Evolutionary conservation across 768 basidiomycete genomes (phyloP), one percentile per base, ranked within the genome.

Genomic region (Hygrophorus pudorinus): DNA sequence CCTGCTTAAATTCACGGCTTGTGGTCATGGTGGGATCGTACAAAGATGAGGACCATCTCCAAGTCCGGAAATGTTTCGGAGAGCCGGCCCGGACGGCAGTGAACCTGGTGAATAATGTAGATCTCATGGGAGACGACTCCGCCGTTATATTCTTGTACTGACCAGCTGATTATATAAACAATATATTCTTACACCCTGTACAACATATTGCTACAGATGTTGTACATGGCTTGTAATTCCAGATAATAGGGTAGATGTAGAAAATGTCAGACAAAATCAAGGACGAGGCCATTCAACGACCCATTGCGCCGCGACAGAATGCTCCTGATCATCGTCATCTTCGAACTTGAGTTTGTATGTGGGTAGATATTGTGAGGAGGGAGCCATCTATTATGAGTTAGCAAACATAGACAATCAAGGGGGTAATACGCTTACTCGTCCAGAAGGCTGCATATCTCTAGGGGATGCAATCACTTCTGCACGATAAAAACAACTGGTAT

Each of bases 401-500:
- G 14, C 29, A 24, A 24, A 24, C 7, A 24, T 36, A 30, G 29
- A 12, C n/a, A 50, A 32, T 5, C 35, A 31, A 18, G 7, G 42
- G 44, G 14, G 32, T 37, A 34, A 30, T 17, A 14, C 14, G 50
- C 64, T 51, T 48, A 70, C 66, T 44, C 63, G 59, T 40, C 65
- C 63, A 28, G 55, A 51, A 16, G 59, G 59, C 36, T 65, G 64
- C 43, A 65, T 56, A 40, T 68, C 62, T 48, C 61, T 67, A 7
- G 85, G 86, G 8, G 77, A 75, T n/a, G 76, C 70, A 37, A 87
- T 70, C 5, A 91, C 86, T 54, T 87, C 83, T 5, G 88, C 88
- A 20, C 84, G 81, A 55, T 91, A 91, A 66, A 91, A 91, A 58
- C 85, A 88, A 52, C 85, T 90, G 0, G 88, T 91, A 56, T 91